Conservation (phyloP, 1,284 basidiomycete genomes). For the Malassezia nana region DNA sequence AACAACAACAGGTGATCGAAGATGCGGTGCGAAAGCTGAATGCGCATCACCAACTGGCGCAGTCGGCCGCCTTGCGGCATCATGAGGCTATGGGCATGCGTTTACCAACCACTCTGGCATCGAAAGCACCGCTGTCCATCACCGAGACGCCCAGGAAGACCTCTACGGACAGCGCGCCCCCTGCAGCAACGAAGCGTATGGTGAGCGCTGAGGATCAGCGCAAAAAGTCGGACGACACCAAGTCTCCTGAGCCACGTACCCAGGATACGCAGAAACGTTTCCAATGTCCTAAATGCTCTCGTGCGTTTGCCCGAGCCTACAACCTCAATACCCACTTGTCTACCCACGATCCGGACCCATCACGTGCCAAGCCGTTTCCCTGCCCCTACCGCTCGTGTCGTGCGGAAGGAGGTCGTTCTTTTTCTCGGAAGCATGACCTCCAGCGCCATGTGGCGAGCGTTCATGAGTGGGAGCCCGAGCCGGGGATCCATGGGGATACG, state of each 20-base stretch:
- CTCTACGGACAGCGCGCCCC: no score
- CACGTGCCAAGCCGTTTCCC: slow-evolving; percentile 69
- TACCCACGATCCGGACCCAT: slow-evolving; percentile 65
- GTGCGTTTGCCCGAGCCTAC: slow-evolving; percentile 77
- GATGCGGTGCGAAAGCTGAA: slow-evolving; percentile 18
- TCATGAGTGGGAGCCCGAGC: slow-evolving; percentile 52
- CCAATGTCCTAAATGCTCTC: slow-evolving; percentile 39
- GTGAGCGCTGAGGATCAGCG: background rate
- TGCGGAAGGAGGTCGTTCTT: slow-evolving; percentile 58
- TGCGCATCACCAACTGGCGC: slow-evolving; percentile 5
- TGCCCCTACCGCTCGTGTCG: slow-evolving; percentile 66
- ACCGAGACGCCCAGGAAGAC: background rate
- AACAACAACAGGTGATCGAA: slow-evolving; percentile 24
- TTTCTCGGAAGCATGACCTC: slow-evolving; percentile 78
- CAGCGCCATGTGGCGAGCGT: slow-evolving; percentile 74
- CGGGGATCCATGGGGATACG: slow-evolving; percentile 29
- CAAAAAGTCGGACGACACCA: background rate
- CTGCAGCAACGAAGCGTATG: background rate
- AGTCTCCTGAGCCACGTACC: background rate
- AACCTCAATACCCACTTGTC: slow-evolving; percentile 82
- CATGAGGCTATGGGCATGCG: slow-evolving; percentile 7
- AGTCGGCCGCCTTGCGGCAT: slow-evolving; percentile 15
- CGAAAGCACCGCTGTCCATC: background rate
- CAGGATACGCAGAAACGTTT: slow-evolving; percentile 26
- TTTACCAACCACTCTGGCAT: background rate